Evolutionary conservation across 1,284 basidiomycete genomes (phyloP).

Genomic region (Rhizopogon hawkerae): DNA sequence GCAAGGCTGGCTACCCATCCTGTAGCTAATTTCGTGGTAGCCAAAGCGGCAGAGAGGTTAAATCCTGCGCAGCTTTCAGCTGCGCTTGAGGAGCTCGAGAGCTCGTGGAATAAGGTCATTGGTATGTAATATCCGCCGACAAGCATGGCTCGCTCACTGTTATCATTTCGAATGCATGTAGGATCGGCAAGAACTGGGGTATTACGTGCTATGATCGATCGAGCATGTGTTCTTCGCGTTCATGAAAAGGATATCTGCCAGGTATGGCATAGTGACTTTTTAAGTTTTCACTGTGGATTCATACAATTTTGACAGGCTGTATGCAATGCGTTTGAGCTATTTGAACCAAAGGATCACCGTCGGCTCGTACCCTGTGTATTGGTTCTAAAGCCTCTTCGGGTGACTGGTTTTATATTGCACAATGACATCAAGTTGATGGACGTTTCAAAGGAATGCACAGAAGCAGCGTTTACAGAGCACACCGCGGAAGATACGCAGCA

Average conservation of each 20-base stretch:
- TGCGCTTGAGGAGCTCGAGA: constrained; percentile 51
- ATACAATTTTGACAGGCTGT: constrained; percentile 39
- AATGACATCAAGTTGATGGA: constrained; percentile 6
- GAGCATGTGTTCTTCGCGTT: constrained; percentile 41
- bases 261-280: constrained; percentile 28
- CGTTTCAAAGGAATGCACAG: constrained; percentile 31
- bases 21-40: constrained; percentile 86
- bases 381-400: constrained; percentile 50
- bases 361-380: constrained; percentile 60
- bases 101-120: constrained; percentile 43
- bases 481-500: constrained; percentile 8
- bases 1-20: constrained; percentile 72
- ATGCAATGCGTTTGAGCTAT: constrained; percentile 51
- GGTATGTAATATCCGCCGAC: constrained; percentile 35
- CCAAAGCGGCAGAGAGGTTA: constrained; percentile 63
- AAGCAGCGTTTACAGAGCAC: constrained; percentile 7
- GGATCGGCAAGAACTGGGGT: constrained; percentile 57
- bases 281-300: neutral
- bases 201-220: constrained; percentile 64
- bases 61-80: constrained; percentile 46
- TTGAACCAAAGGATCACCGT: constrained; percentile 35
- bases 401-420: neutral
- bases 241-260: constrained; percentile 38
- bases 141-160: neutral
- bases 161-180: constrained; percentile 12